These are phyloP conservation scores for Gelatoporia subvermispora DNA, from an alignment of 768 basidiomycete genomes.

Conservation along the genomic window DNA sequence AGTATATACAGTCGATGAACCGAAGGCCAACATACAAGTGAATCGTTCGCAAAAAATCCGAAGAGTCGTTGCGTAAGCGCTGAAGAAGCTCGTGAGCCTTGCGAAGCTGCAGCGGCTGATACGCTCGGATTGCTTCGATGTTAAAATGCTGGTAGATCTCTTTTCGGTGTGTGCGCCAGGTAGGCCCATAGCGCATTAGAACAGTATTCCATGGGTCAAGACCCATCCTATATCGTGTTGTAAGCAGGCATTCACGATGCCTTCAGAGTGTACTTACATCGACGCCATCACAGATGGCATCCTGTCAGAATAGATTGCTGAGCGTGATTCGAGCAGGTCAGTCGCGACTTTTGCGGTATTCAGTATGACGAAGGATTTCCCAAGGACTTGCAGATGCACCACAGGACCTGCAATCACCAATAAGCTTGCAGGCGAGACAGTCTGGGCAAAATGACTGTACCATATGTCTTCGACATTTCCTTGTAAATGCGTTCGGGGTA, in stretches of 20 bases:
- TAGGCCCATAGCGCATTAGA: constrained; percentile 36
- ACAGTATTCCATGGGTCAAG: constrained; percentile 32
- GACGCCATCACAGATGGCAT: constrained; percentile 14
- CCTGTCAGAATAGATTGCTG: constrained; percentile 21
- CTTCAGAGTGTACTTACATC: not conserved
- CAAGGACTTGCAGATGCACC: constrained; percentile 21
- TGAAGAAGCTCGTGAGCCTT: constrained; percentile 7
- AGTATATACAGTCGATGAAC: not conserved
- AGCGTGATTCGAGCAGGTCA: constrained; percentile 25
- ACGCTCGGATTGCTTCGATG: not conserved
- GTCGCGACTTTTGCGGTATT: constrained; percentile 20
- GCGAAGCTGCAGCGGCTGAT: constrained; percentile 4
- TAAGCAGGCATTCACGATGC: not conserved
- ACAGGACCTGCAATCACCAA: constrained; percentile 20
- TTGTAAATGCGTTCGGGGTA: constrained; percentile 1
- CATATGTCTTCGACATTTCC: too few relatives aligned
- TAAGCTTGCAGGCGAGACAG: not conserved
- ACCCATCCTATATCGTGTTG: constrained; percentile 10
- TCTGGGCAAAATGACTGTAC: too few relatives aligned
- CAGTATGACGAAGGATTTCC: constrained; percentile 25
- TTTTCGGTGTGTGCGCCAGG: constrained; percentile 38
- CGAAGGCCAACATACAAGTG: constrained; percentile 28
- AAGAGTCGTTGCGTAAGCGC: constrained; percentile 19
- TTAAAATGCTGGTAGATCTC: constrained; percentile 30
- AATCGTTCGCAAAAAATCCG: constrained; percentile 28